Evolutionary conservation across 2,329 filamentous ascomycete species (phyloP), one percentile per base, ranked within the genome.

Genomic region (Colletotrichum sp.): DNA sequence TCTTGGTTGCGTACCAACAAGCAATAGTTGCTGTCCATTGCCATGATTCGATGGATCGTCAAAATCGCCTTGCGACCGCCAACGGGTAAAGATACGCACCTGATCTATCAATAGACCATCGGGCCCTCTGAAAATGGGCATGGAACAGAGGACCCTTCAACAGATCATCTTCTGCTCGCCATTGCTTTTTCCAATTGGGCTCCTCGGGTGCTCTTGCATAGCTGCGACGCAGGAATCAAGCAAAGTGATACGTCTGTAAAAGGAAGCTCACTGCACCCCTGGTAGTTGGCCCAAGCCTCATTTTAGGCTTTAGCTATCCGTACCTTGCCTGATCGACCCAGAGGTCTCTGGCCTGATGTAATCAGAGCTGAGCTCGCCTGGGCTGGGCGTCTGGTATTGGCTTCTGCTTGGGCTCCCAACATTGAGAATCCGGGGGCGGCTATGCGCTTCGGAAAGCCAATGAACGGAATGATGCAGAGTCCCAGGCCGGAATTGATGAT

Each of bases 401-500:
- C 36, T 48, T 39, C 30, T 48, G 36, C 36, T 43, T 30, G 12
- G 39, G 48, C 43, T 34, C 12, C 32, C 36, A 32, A 13, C 7
- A 12, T 13, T 32, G 55, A 13, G 15, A 39, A 68, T 61, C 43
- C 48, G 64, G 70, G 43, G 70, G 43, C 70, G 64, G 70, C 70
- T 73, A 61, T 71, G 70, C 73, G 73, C 73, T 73, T 75, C 55
- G 28, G 36, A 48, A 68, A 55, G 43, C 70, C 70, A 75, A 72
- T 60, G 43, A 34, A 12, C 43, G 25, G 8, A 58, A 65, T 34
- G 58, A 43, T 43, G 66, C 32, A 34, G 28, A 39, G 10, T 65
- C 27, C 32, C 28, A 65, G 7, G 15, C 18, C 43, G 32, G 25
- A 34, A 6, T 56, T 16, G 43, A 48, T 32, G 25, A 39, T 25